These are phyloP conservation scores for Basipetospora sp. DNA, from an alignment of 2,329 filamentous ascomycete species.

Conservation along the genomic window DNA sequence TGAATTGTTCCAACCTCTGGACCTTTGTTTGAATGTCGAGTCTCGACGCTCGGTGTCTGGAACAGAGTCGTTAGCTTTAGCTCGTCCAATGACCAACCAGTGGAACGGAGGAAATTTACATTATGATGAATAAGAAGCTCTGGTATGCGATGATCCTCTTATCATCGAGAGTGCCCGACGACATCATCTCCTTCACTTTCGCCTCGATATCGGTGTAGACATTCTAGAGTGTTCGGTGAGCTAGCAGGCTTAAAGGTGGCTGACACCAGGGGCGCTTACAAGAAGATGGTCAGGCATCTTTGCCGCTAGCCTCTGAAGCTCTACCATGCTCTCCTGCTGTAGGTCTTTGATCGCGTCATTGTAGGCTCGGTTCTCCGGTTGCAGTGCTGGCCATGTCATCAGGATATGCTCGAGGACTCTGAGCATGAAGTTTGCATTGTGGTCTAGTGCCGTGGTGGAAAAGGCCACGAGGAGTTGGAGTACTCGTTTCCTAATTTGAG, in stretches of 20 bases:
- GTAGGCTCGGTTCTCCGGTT: conserved; percentile 56
- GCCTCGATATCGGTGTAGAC: conserved; percentile 79
- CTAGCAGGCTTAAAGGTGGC: neutral
- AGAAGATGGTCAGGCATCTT: conserved; percentile 85
- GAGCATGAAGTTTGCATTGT: conserved; percentile 66
- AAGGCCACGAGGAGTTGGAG: conserved; percentile 74
- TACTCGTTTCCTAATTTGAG: conserved; percentile 66
- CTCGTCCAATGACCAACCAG: too few species aligned
- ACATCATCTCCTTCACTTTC: conserved; percentile 67
- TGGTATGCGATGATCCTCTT: conserved; percentile 74
- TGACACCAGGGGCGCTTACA: conserved; percentile 25
- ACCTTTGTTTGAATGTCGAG: conserved; percentile 59
- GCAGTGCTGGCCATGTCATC: conserved; percentile 61
- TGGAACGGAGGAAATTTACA: conserved; percentile 33
- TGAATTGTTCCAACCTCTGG: conserved; percentile 57
- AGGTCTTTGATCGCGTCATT: conserved; percentile 83
- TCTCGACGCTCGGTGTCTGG: conserved; percentile 62
- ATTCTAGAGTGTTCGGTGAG: conserved; percentile 28
- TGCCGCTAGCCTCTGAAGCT: conserved; percentile 74
- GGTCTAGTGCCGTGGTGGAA: conserved; percentile 65
- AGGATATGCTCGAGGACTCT: conserved; percentile 85
- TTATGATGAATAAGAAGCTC: conserved; percentile 85
- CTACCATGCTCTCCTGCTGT: conserved; percentile 69
- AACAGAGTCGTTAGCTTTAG: neutral
- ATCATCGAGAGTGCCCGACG: conserved; percentile 59